Evolutionary conservation across 2,329 filamentous ascomycete genomes (phyloP), one percentile per base, ranked within the genome.

Genomic region (Scedosporium boydii): DNA sequence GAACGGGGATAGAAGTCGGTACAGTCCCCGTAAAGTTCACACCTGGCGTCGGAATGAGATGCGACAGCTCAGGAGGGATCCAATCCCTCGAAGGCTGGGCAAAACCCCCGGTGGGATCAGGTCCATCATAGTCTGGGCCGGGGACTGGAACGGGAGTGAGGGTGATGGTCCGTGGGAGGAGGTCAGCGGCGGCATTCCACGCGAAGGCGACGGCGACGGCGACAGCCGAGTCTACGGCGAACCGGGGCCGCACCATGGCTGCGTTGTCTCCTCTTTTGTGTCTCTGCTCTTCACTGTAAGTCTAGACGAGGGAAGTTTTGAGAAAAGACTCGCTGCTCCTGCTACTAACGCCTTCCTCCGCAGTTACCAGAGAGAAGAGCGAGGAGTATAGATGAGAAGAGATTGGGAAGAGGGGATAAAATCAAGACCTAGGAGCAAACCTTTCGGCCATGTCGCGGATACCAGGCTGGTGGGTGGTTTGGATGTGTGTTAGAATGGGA

Each of bases 21-120:
- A 53, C 10, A 3, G 48, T 53, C 4, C 48, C 48, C n/a, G 48
- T 53, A 26, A 53, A 53, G 48, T 53, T 53, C 23, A 44, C 42
- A n/a, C 59, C 59, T n/a, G 48, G 44, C n/a, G 44, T 61, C 6
- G 59, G 59, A 16, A 61, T 55, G 27, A 61, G 51, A 23, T 51
- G 44, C 16, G 59, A 51, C 27, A 61, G 18, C 27, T 55, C 44
- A 16, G 58, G 23, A 26, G 58, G 58, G 14, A 59, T 21, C 58
- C 58, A 59, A 16, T 41, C 21, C 29, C 58, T 41, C 9, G 38
- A 18, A n/a, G 38, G 34, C 41, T 59, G 58, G 1, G 58, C 21
- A 5, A 44, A 23, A 23, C 18, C 18, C 10, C 48, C 48, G 3
- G 58, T 41, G 23, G 44, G 59, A 23, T 60, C 41, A 16, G 59